phyloP scores from a whole-genome alignment of 768 basidiomycete species.

The Serendipita sp. region DNA sequence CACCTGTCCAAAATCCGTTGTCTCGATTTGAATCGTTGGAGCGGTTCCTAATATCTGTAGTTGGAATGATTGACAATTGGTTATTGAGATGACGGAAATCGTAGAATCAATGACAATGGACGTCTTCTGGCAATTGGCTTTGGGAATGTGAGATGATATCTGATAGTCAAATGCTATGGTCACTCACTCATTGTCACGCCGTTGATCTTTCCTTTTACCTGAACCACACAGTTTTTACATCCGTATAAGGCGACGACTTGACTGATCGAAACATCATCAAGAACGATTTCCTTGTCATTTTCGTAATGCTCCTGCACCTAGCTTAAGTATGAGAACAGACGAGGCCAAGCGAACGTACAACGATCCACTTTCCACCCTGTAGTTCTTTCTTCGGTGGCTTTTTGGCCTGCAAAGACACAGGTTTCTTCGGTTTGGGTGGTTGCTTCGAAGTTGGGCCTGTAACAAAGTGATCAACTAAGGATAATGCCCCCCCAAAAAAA shows the following conservation, averaged over 20 bases:
- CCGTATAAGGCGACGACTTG: conserved; percentile 82
- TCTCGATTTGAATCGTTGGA: conserved; percentile 87
- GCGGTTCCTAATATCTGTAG: conserved; percentile 80
- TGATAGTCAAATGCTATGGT: background rate
- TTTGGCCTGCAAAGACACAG: conserved; percentile 67
- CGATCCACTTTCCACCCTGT: conserved; percentile 86
- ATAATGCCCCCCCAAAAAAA: background rate
- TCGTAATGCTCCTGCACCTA: conserved; percentile 74
- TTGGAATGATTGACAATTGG: conserved; percentile 83
- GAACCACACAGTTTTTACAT: conserved; percentile 71
- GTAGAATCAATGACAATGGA: conserved; percentile 81
- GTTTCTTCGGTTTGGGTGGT: conserved; percentile 72
- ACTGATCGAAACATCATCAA: conserved; percentile 60
- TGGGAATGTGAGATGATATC: background rate
- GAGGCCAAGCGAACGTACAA: conserved; percentile 36
- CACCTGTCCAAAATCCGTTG: conserved; percentile 88
- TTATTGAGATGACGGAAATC: conserved; percentile 79
- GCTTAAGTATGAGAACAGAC: background rate
- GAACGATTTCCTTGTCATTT: conserved; percentile 49
- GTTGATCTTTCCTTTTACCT: conserved; percentile 88
- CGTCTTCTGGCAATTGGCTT: conserved; percentile 81
- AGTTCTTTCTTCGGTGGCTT: conserved; percentile 80
- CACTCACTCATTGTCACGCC: conserved; percentile 72
- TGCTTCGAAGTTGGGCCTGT: conserved; percentile 28
- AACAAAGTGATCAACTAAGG: background rate